Conservation (phyloP, 805 yeast species). For the Lachancea lanzarotensis region DNA sequence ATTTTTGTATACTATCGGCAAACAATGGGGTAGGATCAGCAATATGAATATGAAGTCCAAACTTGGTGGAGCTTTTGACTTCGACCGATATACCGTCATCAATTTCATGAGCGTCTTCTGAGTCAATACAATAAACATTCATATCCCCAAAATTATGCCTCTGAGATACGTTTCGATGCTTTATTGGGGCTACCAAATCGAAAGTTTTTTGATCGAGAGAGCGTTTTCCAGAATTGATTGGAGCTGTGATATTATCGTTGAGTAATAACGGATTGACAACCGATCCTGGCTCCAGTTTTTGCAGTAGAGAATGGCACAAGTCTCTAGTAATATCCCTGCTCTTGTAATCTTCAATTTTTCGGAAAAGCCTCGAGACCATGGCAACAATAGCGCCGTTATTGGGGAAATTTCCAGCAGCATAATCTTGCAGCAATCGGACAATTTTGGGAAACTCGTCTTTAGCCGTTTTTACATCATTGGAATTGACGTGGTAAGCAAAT, state of each 20-base stretch:
- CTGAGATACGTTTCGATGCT: conserved; percentile 11
- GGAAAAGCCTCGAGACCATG: conserved; percentile 37
- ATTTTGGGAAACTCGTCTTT: conserved; percentile 30
- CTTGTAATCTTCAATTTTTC: conserved; percentile 20
- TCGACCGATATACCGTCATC: conserved; percentile 85
- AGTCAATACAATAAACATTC: conserved; percentile 78
- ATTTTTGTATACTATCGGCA: conserved; percentile 23
- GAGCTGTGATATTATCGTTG: conserved; percentile 42
- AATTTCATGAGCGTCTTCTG: conserved; percentile 73
- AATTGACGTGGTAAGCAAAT: conserved; percentile 24
- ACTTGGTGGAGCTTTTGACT: conserved; percentile 26
- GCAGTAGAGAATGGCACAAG: conserved; percentile 46
- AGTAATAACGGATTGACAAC: conserved; percentile 45
- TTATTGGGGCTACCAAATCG: conserved; percentile 13
- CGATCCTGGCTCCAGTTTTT: conserved; percentile 26
- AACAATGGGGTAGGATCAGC: conserved; percentile 82
- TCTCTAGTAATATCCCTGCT: conserved; percentile 45
- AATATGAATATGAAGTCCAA: conserved; percentile 58
- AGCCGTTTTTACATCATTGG: conserved; percentile 6
- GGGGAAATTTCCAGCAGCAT: conserved; percentile 46
- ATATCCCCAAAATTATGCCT: conserved; percentile 40
- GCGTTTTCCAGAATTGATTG: conserved; percentile 40
- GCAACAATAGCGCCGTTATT: conserved; percentile 45
- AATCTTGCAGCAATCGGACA: conserved; percentile 45
- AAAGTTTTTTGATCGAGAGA: conserved; percentile 37